Evolutionary conservation across 257 asterid species (phyloP).

Genomic region (Mentha longifolia): DNA sequence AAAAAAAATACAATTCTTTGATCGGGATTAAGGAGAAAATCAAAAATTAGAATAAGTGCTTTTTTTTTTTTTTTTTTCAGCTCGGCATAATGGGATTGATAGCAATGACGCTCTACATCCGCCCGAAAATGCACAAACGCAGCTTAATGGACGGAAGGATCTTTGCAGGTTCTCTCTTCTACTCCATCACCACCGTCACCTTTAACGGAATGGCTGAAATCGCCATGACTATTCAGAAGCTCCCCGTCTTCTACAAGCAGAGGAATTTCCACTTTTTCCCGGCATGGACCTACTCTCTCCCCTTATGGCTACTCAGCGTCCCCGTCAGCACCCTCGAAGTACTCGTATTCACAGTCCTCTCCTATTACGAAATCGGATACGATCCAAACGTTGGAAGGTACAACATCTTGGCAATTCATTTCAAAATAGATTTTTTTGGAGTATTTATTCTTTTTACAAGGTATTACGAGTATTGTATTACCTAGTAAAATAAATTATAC

Average conservation of each 20-base stretch:
- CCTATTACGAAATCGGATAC: constrained; percentile 60
- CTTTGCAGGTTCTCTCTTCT: constrained; percentile 47
- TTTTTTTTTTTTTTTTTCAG: no score
- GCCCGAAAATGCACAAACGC: constrained; percentile 45
- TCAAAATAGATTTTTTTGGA: no score
- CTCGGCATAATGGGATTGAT: constrained; percentile 34
- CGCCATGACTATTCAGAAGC: constrained; percentile 46
- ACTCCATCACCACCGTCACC: constrained; percentile 25
- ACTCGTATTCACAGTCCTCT: constrained; percentile 35
- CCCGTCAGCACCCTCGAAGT: constrained; percentile 47
- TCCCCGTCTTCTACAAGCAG: constrained; percentile 60
- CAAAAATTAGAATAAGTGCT: no score
- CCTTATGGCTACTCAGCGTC: constrained; percentile 40
- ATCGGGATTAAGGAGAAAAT: no score
- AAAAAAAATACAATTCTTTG: no score
- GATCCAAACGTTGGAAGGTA: constrained; percentile 55
- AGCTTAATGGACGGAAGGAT: constrained; percentile 39
- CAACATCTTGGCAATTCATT: no score
- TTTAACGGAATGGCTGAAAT: constrained; percentile 56
- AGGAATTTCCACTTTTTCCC: constrained; percentile 53
- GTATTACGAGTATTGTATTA: no score
- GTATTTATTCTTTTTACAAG: no score
- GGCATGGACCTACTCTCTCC: constrained; percentile 55
- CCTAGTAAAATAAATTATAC: no score
- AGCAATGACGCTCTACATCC: constrained; percentile 45